Conservation (phyloP, 1,284 basidiomycete genomes). For the Testicularia cyperi region DNA sequence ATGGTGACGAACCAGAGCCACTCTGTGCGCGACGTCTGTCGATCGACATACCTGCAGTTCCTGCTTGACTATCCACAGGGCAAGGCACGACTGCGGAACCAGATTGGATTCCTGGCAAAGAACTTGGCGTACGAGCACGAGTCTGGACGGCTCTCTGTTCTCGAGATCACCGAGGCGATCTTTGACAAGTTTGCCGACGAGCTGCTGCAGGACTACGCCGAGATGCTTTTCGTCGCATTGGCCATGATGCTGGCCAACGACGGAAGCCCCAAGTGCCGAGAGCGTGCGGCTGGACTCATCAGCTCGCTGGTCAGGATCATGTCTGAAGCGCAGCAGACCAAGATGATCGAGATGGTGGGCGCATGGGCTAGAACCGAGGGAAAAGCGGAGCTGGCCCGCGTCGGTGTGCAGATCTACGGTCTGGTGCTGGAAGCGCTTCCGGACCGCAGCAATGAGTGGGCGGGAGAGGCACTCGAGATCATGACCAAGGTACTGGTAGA, state of each 20-base stretch:
- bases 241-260: conserved; percentile 94
- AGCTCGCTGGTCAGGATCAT: conserved; percentile 74
- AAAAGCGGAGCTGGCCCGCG: conserved; percentile 69
- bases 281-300: conserved; percentile 81
- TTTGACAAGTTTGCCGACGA: conserved; percentile 79
- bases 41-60: conserved; percentile 87
- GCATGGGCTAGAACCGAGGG: conserved; percentile 72
- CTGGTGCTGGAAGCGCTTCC: conserved; percentile 63
- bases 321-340: conserved; percentile 67
- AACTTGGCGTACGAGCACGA: conserved; percentile 91
- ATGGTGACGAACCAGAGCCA: conserved; percentile 90
- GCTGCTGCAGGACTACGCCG: conserved; percentile 78
- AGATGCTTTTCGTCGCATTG: conserved; percentile 86
- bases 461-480: conserved; percentile 16
- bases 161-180: conserved; percentile 83
- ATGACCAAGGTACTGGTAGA: conserved; percentile 22
- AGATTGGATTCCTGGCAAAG: conserved; percentile 89
- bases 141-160: conserved; percentile 83
- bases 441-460: conserved; percentile 11
- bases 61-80: conserved; percentile 97
- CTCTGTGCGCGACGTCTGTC: conserved; percentile 87
- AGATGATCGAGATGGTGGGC: conserved; percentile 73
- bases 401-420: conserved; percentile 69
- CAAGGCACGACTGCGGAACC: conserved; percentile 79
- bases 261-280: conserved; percentile 80